Evolutionary conservation across 345 rosid species (phyloP).

Genomic region (Fremontodendron californicum): DNA sequence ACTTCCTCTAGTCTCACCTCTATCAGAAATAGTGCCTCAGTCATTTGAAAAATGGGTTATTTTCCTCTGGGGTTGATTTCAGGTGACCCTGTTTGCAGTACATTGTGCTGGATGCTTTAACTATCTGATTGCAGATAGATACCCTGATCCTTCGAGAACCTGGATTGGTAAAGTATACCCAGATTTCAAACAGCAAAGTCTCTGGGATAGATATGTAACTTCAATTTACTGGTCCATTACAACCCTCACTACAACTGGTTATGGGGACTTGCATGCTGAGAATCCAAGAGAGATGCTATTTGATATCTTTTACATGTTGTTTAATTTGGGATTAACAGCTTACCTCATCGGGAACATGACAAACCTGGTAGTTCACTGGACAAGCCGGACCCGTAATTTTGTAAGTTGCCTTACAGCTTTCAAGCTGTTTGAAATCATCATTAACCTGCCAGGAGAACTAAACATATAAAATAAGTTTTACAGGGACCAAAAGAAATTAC

Average conservation of each 20-base stretch:
- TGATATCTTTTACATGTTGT: slow-evolving; percentile 88
- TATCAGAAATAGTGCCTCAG: not conserved
- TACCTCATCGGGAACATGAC: slow-evolving; percentile 98
- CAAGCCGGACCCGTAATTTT: slow-evolving; percentile 89
- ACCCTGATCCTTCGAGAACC: slow-evolving; percentile 71
- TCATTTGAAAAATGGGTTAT: slow-evolving; percentile 6
- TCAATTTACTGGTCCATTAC: slow-evolving; percentile 93
- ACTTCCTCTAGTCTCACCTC: slow-evolving; percentile 9
- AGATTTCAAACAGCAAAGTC: slow-evolving; percentile 60
- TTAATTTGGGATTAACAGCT: slow-evolving; percentile 86
- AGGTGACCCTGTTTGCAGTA: slow-evolving; percentile 89
- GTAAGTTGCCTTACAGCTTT: slow-evolving; percentile 47
- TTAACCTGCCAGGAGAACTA: slow-evolving; percentile 19
- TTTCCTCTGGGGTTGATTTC: slow-evolving; percentile 21
- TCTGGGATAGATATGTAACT: slow-evolving; percentile 81
- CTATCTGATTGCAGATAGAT: slow-evolving; percentile 84
- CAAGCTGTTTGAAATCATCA: slow-evolving; percentile 13
- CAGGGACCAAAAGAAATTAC: not conserved
- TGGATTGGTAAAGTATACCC: slow-evolving; percentile 82
- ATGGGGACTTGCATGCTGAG: slow-evolving; percentile 88
- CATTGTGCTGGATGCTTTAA: slow-evolving; percentile 97
- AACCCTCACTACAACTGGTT: slow-evolving; percentile 87
- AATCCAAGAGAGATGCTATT: slow-evolving; percentile 96
- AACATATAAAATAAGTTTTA: not conserved
- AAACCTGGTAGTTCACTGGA: slow-evolving; percentile 96